Conservation (phyloP, 2,329 filamentous ascomycete species). For the Meredithiella fracta region DNA sequence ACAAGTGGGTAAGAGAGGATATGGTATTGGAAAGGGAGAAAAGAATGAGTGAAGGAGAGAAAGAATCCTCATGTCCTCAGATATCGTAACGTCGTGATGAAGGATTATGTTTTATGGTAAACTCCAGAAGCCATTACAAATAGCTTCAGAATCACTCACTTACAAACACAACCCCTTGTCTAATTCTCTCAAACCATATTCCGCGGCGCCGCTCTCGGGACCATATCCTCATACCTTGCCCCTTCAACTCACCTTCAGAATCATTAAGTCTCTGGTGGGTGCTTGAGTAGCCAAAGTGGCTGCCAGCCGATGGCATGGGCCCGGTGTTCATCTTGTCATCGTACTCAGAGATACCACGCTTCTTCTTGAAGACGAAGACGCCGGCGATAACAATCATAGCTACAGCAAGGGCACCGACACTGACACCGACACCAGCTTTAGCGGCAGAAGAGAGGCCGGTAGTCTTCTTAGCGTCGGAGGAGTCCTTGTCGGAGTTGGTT, state of each 20-base stretch:
- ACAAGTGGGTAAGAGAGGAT: background rate
- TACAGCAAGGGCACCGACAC: conserved; percentile 17
- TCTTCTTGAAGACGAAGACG: conserved; percentile 24
- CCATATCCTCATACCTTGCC: conserved; percentile 41
- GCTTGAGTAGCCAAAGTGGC: conserved; percentile 17
- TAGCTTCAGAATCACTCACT: background rate
- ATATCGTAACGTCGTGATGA: conserved; percentile 13
- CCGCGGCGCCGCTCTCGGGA: conserved; percentile 33
- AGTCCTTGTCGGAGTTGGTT: conserved; percentile 5
- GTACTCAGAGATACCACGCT: conserved; percentile 14
- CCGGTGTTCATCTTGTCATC: conserved; percentile 22
- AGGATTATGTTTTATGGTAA: no score
- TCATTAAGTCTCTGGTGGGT: conserved; percentile 10
- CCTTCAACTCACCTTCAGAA: conserved; percentile 27
- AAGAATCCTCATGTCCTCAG: conserved; percentile 6
- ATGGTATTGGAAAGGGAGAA: background rate
- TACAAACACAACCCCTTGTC: background rate
- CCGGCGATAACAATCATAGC: conserved; percentile 25
- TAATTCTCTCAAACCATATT: conserved; percentile 22
- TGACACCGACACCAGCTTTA: conserved; percentile 32
- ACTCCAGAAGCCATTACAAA: background rate
- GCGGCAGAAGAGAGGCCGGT: conserved; percentile 27
- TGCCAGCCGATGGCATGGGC: conserved; percentile 32
- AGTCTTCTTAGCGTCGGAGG: conserved; percentile 10
- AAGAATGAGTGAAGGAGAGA: background rate